phyloP scores from a whole-genome alignment of 2,329 filamentous ascomycete species.

The Microascus cirrosus region DNA sequence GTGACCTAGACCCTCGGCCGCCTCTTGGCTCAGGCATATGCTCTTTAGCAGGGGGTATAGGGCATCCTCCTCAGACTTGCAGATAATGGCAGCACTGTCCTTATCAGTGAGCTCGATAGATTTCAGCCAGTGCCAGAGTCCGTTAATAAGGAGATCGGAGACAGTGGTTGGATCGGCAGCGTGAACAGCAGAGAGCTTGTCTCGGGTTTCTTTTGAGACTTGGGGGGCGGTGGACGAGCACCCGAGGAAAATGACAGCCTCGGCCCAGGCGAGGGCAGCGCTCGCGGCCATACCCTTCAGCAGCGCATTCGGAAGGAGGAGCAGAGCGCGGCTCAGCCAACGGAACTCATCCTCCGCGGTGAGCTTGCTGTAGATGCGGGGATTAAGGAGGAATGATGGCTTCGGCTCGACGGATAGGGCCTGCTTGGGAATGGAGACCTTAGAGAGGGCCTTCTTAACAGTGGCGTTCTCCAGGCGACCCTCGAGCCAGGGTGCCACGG shows the following conservation, averaged over 20 bases:
- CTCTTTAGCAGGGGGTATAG: slow-evolving; percentile 51
- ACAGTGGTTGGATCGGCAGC: slow-evolving; percentile 43
- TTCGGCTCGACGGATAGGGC: slow-evolving; percentile 64
- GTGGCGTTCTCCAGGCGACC: slow-evolving; percentile 43
- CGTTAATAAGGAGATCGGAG: slow-evolving; percentile 53
- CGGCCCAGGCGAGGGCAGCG: slow-evolving; percentile 64
- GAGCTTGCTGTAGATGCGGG: slow-evolving; percentile 75
- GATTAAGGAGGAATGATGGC: slow-evolving; percentile 76
- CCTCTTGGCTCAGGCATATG: slow-evolving; percentile 50
- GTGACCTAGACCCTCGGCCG: slow-evolving; percentile 25
- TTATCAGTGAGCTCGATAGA: slow-evolving; percentile 61
- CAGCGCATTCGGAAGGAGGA: slow-evolving; percentile 46
- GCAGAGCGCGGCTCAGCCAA: slow-evolving; percentile 66
- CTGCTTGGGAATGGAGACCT: slow-evolving; percentile 52
- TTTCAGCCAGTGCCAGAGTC: slow-evolving; percentile 71
- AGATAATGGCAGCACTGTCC: slow-evolving; percentile 57
- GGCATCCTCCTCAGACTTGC: slow-evolving; percentile 53
- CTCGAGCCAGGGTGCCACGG: slow-evolving; percentile 46
- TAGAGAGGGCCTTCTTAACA: slow-evolving; percentile 32
- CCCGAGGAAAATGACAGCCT: slow-evolving; percentile 72
- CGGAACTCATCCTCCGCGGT: slow-evolving; percentile 60
- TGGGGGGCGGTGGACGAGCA: slow-evolving; percentile 51
- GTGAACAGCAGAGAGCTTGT: slow-evolving; percentile 56
- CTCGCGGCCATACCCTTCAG: slow-evolving; percentile 32
- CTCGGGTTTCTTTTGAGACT: slow-evolving; percentile 51